These are phyloP conservation scores for Trichophaea hybrida DNA, from an alignment of 2,329 filamentous ascomycete genomes.

Conservation along the genomic window DNA sequence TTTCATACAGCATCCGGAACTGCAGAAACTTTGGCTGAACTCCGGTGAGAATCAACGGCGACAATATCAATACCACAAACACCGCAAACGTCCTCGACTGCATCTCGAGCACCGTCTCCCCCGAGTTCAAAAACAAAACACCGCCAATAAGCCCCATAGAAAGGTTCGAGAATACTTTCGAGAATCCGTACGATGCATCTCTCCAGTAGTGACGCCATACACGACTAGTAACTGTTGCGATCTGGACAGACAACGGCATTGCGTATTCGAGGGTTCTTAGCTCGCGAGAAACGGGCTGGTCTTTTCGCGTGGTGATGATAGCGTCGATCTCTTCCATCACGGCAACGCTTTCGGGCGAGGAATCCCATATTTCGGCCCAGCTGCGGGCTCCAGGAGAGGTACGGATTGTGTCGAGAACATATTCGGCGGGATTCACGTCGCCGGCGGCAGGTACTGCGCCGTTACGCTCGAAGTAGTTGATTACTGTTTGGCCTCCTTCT, in stretches of 20 bases:
- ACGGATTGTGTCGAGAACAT: slow-evolving; percentile 34
- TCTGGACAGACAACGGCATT: slow-evolving; percentile 49
- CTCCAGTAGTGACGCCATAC: slow-evolving; percentile 63
- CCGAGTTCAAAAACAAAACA: slow-evolving; percentile 49
- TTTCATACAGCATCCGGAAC: slow-evolving; percentile 59
- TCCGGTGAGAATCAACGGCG: slow-evolving; percentile 56
- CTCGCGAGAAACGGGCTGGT: slow-evolving; percentile 32
- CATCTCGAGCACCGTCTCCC: slow-evolving; percentile 51
- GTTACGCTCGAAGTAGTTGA: slow-evolving; percentile 46
- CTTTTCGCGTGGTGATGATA: slow-evolving; percentile 37
- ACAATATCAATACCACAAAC: slow-evolving; percentile 51
- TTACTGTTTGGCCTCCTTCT: slow-evolving; percentile 45
- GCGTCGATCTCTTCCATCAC: slow-evolving; percentile 51
- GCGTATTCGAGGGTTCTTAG: slow-evolving; percentile 46
- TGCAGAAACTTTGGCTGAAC: slow-evolving; percentile 65
- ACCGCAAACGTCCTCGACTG: slow-evolving; percentile 64
- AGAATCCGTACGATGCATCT: slow-evolving; percentile 60
- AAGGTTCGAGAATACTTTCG: slow-evolving; percentile 47
- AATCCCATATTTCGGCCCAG: slow-evolving; percentile 63
- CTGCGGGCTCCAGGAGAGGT: slow-evolving; percentile 37
- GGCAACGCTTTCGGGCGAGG: slow-evolving; percentile 45
- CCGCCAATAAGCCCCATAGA: slow-evolving; percentile 25
- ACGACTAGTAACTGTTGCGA: slow-evolving; percentile 50
- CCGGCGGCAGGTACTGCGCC: slow-evolving; percentile 17
- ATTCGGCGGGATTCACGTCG: slow-evolving; percentile 36